These are phyloP conservation scores for Venturia pyrina DNA, from an alignment of 2,329 filamentous ascomycete genomes.

Conservation along the genomic window DNA sequence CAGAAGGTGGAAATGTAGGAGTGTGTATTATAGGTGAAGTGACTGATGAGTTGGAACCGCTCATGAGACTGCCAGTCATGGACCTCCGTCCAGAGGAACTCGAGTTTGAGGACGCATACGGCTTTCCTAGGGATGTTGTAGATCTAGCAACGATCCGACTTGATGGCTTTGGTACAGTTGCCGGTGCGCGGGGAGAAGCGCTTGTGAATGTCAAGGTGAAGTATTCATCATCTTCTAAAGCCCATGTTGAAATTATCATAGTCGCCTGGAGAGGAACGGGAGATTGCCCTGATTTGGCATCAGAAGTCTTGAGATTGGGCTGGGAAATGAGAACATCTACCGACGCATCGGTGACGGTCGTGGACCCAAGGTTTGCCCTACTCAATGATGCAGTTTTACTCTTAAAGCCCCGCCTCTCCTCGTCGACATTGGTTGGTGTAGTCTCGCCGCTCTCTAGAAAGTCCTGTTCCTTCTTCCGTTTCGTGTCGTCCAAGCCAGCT, in stretches of 20 bases:
- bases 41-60: conserved; percentile 27
- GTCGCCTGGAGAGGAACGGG: conserved; percentile 44
- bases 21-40: conserved; percentile 47
- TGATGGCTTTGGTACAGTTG: conserved; percentile 16
- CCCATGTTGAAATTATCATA: conserved; percentile 70
- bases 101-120: conserved; percentile 29
- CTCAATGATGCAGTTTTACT: conserved; percentile 20
- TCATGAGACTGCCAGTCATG: conserved; percentile 18
- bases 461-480: conserved; percentile 14
- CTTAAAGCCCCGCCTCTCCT: conserved; percentile 15
- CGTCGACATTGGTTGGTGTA: conserved; percentile 19
- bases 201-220: conserved; percentile 69
- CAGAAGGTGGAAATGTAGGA: conserved; percentile 55
- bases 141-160: conserved; percentile 34
- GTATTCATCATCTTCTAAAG: conserved; percentile 56
- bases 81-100: conserved; percentile 25
- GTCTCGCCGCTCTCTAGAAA: conserved; percentile 8
- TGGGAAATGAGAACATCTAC: conserved; percentile 55
- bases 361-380: conserved; percentile 27
- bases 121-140: conserved; percentile 26
- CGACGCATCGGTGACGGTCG: conserved; percentile 47
- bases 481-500: conserved; percentile 9
- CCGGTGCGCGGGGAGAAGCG: conserved; percentile 23
- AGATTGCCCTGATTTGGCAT: conserved; percentile 18
- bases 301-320: conserved; percentile 14